phyloP scores from a whole-genome alignment of 2,329 filamentous ascomycete species.

The Claviceps fusiformis region DNA sequence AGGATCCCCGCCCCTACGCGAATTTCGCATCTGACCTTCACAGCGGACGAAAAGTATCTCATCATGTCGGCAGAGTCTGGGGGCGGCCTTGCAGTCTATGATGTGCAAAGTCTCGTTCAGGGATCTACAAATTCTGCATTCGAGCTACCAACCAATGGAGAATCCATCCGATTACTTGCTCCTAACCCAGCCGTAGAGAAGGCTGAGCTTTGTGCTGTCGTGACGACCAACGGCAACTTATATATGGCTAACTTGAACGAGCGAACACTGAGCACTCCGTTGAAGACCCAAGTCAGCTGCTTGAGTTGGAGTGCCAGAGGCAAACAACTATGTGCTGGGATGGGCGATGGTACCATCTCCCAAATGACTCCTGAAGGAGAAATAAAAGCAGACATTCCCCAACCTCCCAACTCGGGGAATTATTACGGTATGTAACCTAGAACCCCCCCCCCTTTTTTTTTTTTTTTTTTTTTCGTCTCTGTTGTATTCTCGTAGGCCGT shows the following conservation, averaged over 20 bases:
- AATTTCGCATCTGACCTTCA: conserved; percentile 82
- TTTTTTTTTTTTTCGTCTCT: not conserved
- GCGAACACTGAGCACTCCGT: conserved; percentile 44
- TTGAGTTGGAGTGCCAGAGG: conserved; percentile 86
- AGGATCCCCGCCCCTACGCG: conserved; percentile 59
- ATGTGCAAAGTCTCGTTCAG: conserved; percentile 53
- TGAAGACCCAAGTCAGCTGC: conserved; percentile 67
- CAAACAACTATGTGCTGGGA: conserved; percentile 81
- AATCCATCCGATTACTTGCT: conserved; percentile 57
- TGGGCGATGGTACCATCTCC: conserved; percentile 63
- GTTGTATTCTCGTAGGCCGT: too few relatives aligned
- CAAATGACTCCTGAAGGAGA: conserved; percentile 77
- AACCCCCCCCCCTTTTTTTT: not conserved
- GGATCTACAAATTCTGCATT: conserved; percentile 55
- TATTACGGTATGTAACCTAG: conserved; percentile 46
- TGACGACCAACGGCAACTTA: conserved; percentile 69
- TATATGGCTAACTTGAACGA: conserved; percentile 70
- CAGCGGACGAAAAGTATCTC: conserved; percentile 74
- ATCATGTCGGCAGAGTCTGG: conserved; percentile 70
- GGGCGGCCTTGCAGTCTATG: conserved; percentile 73
- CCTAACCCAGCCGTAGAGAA: conserved; percentile 69
- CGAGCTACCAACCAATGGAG: conserved; percentile 63
- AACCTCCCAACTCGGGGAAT: conserved; percentile 52
- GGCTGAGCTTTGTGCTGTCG: conserved; percentile 63
- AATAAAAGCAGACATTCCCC: conserved; percentile 65